These are phyloP conservation scores for Russula sp. DNA, from an alignment of 768 basidiomycete genomes.

Conservation along the genomic window DNA sequence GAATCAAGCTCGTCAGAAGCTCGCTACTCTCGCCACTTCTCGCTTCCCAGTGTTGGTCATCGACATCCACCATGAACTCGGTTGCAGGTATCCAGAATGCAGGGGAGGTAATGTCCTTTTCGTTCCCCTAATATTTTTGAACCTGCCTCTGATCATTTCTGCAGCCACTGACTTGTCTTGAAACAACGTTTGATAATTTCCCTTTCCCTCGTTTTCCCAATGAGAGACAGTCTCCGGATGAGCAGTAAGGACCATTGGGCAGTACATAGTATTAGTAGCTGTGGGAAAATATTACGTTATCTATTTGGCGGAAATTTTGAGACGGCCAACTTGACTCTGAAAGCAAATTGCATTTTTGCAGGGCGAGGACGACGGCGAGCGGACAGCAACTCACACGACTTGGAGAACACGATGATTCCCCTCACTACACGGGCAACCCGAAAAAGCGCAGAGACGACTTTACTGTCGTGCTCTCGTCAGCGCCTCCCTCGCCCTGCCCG, in stretches of 20 bases:
- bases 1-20: slow-evolving; percentile 94
- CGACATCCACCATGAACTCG: slow-evolving; percentile 91
- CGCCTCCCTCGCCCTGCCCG: slow-evolving; percentile 61
- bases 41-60: slow-evolving; percentile 92
- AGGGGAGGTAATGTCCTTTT: slow-evolving; percentile 59
- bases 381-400: not conserved
- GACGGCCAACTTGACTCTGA: not conserved
- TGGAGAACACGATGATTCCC: slow-evolving; percentile 26
- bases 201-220: slow-evolving; percentile 59
- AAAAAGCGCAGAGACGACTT: slow-evolving; percentile 33
- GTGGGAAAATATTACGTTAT: slow-evolving; percentile 12
- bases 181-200: slow-evolving; percentile 61
- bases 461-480: slow-evolving; percentile 56
- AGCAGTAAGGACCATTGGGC: no score
- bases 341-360: not conserved
- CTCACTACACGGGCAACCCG: slow-evolving; percentile 24
- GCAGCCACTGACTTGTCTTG: slow-evolving; percentile 41
- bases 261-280: not conserved
- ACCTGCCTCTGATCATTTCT: slow-evolving; percentile 7
- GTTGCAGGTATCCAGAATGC: slow-evolving; percentile 93
- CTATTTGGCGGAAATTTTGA: not conserved
- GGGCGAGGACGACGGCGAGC: not conserved
- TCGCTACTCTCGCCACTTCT: slow-evolving; percentile 82
- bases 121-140: not conserved
- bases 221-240: slow-evolving; percentile 11